A percentile compares a stretch with the other conserved stretches of the same genome.
phyloP scores from a whole-genome alignment of 495 filamentous ascomycete genomes.

The Penicillium lagena region DNA sequence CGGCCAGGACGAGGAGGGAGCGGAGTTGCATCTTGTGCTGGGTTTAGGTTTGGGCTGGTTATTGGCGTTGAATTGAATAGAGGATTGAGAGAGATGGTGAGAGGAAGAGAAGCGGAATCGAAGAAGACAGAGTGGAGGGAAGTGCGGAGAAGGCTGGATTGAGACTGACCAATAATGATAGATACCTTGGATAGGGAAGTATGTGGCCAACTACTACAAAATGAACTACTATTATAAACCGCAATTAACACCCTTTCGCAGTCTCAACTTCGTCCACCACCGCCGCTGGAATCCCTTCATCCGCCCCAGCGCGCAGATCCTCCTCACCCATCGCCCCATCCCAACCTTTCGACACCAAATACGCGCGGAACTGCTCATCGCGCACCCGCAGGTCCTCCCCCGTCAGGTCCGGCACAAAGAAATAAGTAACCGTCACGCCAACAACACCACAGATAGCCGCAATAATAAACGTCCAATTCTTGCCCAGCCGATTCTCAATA shows the following conservation, averaged over 20 bases:
- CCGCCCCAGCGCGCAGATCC: slow-evolving; percentile 24
- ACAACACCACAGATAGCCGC: slow-evolving; percentile 47
- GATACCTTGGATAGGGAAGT: too few species aligned
- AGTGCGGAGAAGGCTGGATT: too few species aligned
- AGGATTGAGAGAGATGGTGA: neutral
- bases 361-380: slow-evolving; percentile 40
- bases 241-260: too few species aligned
- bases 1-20: slow-evolving; percentile 45
- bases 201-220: too few species aligned
- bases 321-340: slow-evolving; percentile 42
- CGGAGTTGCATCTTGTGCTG: slow-evolving; percentile 25
- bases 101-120: slow-evolving; percentile 1
- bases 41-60: neutral
- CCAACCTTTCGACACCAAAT: slow-evolving; percentile 41
- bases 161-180: too few species aligned
- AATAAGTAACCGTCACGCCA: slow-evolving; percentile 43
- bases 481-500: slow-evolving; percentile 18
- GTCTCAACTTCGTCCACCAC: neutral
- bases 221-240: too few species aligned
- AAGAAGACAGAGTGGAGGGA: neutral
- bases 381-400: slow-evolving; percentile 34
- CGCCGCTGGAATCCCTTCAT: slow-evolving; percentile 14
- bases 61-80: neutral
- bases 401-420: slow-evolving; percentile 44
- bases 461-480: slow-evolving; percentile 34